A percentile compares a stretch with the other conserved stretches of the same genome.
These are phyloP conservation scores for Naganishia randhawae DNA, from an alignment of 768 basidiomycete species.

Conservation along the genomic window DNA sequence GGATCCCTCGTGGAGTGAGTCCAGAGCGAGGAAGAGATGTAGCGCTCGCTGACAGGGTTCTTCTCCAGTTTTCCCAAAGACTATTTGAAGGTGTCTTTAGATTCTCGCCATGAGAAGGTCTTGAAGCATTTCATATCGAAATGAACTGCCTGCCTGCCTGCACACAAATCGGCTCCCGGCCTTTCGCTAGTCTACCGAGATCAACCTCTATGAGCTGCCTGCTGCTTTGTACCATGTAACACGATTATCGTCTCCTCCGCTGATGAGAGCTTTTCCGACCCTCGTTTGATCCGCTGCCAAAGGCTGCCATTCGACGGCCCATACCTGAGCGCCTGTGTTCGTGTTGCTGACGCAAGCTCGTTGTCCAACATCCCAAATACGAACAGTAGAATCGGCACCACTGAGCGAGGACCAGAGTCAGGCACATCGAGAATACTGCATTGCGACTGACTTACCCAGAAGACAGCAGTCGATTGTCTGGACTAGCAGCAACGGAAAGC, in stretches of 20 bases:
- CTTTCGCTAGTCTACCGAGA: background rate
- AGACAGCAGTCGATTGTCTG: conserved; percentile 24
- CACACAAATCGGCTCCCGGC: background rate
- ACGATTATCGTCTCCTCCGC: conserved; percentile 44
- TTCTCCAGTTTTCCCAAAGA: background rate
- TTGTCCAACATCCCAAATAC: conserved; percentile 49
- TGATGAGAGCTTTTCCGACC: conserved; percentile 45
- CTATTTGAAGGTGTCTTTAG: background rate
- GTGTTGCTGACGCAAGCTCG: conserved; percentile 41
- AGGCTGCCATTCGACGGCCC: conserved; percentile 50
- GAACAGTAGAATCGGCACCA: conserved; percentile 45
- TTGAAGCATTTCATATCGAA: too few species aligned
- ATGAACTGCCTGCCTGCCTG: too few species aligned
- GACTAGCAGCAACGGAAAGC: conserved; percentile 54
- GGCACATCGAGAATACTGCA: background rate
- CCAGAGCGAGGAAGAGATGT: background rate
- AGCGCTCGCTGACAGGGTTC: background rate
- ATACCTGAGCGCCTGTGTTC: conserved; percentile 40
- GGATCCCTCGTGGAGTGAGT: background rate
- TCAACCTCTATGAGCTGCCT: conserved; percentile 35
- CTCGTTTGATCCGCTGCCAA: conserved; percentile 34
- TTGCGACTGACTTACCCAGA: conserved; percentile 58
- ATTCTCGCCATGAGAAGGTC: too few species aligned
- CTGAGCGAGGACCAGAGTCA: conserved; percentile 28
- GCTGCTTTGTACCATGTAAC: conserved; percentile 46